A percentile compares a stretch with the other conserved stretches of the same genome.
These are phyloP conservation scores for Teunomyces atbi DNA, from an alignment of 805 yeast genomes.

Conservation along the genomic window DNA sequence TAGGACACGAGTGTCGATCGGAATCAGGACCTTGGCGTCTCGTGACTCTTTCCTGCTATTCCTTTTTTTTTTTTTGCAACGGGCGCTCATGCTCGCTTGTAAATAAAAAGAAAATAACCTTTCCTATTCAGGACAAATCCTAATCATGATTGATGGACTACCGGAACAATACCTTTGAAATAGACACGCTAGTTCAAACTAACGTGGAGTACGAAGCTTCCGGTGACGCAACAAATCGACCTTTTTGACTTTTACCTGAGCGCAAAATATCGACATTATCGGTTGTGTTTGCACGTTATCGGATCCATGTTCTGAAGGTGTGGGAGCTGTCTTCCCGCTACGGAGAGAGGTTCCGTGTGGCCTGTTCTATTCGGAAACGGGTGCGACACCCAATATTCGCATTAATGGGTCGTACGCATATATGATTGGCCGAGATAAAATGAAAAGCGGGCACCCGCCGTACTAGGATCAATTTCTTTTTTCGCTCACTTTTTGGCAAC, in stretches of 20 bases:
- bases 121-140: slow-evolving; percentile 1
- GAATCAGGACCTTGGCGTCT: no score
- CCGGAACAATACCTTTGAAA: neutral
- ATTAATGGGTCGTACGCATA: neutral
- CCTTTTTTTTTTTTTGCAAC: neutral
- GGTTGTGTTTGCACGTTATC: neutral
- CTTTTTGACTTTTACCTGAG: no score
- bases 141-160: neutral
- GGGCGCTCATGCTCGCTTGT: neutral
- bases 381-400: neutral
- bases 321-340: slow-evolving; percentile 1
- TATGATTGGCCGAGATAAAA: slow-evolving; percentile 1
- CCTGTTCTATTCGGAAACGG: slow-evolving; percentile 1
- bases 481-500: neutral
- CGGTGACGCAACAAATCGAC: no score
- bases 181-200: no score
- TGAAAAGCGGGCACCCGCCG: neutral
- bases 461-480: slow-evolving; percentile 1
- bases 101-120: neutral
- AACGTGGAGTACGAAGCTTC: no score
- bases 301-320: neutral
- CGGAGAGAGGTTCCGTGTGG: slow-evolving; percentile 1
- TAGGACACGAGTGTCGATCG: no score
- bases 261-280: no score
- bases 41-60: neutral